Evolutionary conservation across 306 rosid species (phyloP).

Genomic region (Lathyrus sativus): DNA sequence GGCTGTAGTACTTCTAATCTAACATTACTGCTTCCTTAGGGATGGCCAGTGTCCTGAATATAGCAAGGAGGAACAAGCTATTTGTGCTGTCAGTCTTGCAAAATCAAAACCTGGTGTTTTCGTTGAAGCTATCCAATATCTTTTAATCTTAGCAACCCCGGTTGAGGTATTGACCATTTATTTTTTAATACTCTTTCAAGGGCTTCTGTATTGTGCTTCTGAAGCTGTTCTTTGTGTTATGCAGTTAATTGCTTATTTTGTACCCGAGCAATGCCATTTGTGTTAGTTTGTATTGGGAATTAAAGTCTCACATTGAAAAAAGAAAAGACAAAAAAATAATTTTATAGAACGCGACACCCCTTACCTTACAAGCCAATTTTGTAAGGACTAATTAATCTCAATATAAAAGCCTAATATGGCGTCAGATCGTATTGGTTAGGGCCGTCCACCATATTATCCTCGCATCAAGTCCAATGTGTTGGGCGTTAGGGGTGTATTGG

Average conservation of each 20-base stretch:
- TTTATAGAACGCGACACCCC: neutral
- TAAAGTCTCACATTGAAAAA: neutral
- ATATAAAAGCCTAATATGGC: neutral
- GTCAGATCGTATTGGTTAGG: neutral
- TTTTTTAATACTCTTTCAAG: constrained; percentile 26
- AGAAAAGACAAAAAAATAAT: neutral
- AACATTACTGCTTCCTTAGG: constrained; percentile 55
- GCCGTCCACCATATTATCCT: constrained; percentile 2
- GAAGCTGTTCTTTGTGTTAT: neutral
- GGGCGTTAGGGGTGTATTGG: neutral
- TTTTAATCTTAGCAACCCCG: constrained; percentile 84
- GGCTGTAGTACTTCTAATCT: constrained; percentile 30
- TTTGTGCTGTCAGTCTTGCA: constrained; percentile 94
- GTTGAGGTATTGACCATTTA: constrained; percentile 67
- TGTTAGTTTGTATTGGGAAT: neutral
- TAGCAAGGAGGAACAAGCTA: constrained; percentile 94
- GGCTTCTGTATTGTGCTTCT: constrained; percentile 21
- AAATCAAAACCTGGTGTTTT: constrained; percentile 88
- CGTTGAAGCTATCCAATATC: constrained; percentile 92
- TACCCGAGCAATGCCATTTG: constrained; percentile 27
- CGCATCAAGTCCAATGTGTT: neutral
- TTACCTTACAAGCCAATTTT: neutral
- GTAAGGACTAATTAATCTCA: neutral
- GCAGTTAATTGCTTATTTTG: constrained; percentile 26
- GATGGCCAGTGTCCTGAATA: constrained; percentile 97